Evolutionary conservation across 2,329 filamentous ascomycete species (phyloP), one percentile per base, ranked within the genome.

Genomic region (Escovopsis sp.): DNA sequence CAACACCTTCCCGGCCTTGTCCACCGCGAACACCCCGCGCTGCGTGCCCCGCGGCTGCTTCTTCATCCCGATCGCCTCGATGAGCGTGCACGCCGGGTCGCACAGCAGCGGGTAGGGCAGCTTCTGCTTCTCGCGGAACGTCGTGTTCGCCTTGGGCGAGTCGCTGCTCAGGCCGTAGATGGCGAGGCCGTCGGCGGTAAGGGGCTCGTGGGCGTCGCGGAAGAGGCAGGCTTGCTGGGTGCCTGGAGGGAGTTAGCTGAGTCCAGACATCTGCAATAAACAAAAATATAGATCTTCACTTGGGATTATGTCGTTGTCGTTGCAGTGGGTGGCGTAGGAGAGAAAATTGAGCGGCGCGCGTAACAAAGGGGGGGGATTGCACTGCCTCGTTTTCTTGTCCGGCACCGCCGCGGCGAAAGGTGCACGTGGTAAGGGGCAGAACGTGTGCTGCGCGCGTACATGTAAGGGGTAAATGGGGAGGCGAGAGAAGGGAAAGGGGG

Each of bases 221-320:
- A 98, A 96, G 46, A 88, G 67, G 61, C 87, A 94, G 42, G 71
- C 90, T 68, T 98, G 90, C 39, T 70, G 90, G 38, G 86, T 96
- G 68, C 88, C 87, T 94, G 42, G 31, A 42, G 21, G 3, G 11
- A n/a, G 21, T 18, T 23, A 27, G 14, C 23, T 31, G n/a, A 43
- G 38, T 26, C 37, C 11, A 28, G 15, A 18, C 14, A 34, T 14
- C 10, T 28, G n/a, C n/a, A n/a, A n/a, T n/a, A n/a, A n/a, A n/a
- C n/a, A n/a, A n/a, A n/a, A n/a, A n/a, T n/a, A n/a, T n/a, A n/a
- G n/a, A n/a, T n/a, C n/a, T n/a, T n/a, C n/a, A n/a, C n/a, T n/a
- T n/a, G n/a, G n/a, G n/a, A n/a, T n/a, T n/a, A n/a, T n/a, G n/a
- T n/a, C n/a, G n/a, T n/a, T n/a, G n/a, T n/a, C n/a, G n/a, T n/a